Evolutionary conservation across 2,329 filamentous ascomycete genomes (phyloP).

Genomic region (Davidsoniella australis): DNA sequence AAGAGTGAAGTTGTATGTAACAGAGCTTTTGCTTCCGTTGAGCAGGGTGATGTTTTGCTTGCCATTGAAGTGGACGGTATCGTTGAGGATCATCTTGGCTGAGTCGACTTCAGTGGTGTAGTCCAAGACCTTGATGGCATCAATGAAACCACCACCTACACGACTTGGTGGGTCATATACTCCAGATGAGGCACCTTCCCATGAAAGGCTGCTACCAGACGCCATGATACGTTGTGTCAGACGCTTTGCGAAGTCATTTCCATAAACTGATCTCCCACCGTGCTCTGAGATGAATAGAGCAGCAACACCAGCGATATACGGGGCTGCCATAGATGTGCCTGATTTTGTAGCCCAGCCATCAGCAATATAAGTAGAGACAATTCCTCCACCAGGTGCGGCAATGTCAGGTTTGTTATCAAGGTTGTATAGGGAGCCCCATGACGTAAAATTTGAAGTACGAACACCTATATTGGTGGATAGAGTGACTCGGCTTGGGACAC

Average conservation of each 20-base stretch:
- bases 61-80: slow-evolving; percentile 26
- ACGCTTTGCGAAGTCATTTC: not conserved
- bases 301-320: slow-evolving; percentile 33
- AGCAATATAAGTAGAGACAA: slow-evolving; percentile 30
- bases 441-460: not conserved
- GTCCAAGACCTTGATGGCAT: slow-evolving; percentile 28
- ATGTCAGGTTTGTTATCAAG: slow-evolving; percentile 33
- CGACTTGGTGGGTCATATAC: slow-evolving; percentile 16
- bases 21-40: slow-evolving; percentile 24
- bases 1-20: slow-evolving; percentile 25
- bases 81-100: slow-evolving; percentile 30
- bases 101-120: slow-evolving; percentile 24
- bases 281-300: slow-evolving; percentile 27
- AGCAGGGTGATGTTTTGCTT: slow-evolving; percentile 22
- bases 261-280: slow-evolving; percentile 23
- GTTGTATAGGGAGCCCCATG: slow-evolving; percentile 21
- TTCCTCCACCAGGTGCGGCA: slow-evolving; percentile 30
- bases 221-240: slow-evolving; percentile 5
- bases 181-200: slow-evolving; percentile 17
- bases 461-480: slow-evolving; percentile 1
- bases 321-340: slow-evolving; percentile 40
- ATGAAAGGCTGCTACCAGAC: slow-evolving; percentile 2
- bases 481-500: slow-evolving; percentile 15
- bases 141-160: slow-evolving; percentile 30
- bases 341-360: slow-evolving; percentile 27